Base-by-base conservation (phyloP, 352 stramenopile species). In the Globisporangium irregulare region DNA sequence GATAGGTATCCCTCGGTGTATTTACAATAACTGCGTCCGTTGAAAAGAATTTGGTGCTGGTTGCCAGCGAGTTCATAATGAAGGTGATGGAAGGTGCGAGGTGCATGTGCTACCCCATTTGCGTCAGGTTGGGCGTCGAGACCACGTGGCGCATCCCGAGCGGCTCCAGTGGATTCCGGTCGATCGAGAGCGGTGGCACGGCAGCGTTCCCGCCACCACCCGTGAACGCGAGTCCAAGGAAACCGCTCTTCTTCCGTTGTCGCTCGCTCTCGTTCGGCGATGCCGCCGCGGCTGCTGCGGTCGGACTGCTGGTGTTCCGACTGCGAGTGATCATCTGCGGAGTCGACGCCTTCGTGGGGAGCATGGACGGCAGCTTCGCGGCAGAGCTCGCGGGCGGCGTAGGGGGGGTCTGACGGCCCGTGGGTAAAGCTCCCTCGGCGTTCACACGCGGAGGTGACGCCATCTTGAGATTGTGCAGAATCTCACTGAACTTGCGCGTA, bases 401-500 rank as follows among this genome's bases (percentile, higher is more conserved):
- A 63, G 74, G 61, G 41, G 68, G 66, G 73, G 78, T 72, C 24
- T 78, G 36, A 0, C 46, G 54, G 3, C 53, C 51, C 70, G 64
- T 18, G 68, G 73, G 32, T 59, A 64, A 46, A 22, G 14, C 18
- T 32, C 55, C 41, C n/a, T 53, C 50, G 3, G 57, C 66, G 24
- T 76, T 75, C 57, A 80, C 65, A 59, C 72, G 70, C 41, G 76
- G 70, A 24, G 76, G 71, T 24, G 80, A 86, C 20, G 75, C 68
- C 27, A 87, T 77, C 66, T 90, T 91, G 54, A 93, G 78, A 24
- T 88, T 87, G 66, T 82, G 76, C 25, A 93, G 65, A 58, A 93
- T 89, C 67, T 93, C 85, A 3, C 80, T 80, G 74, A 91, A 93
- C 62, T 87, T 83, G 61, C 86, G 83, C 27, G 82, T 82, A 67